Base-by-base conservation (phyloP, 2,329 filamentous ascomycete genomes). In the Hypoxylon sp. region DNA sequence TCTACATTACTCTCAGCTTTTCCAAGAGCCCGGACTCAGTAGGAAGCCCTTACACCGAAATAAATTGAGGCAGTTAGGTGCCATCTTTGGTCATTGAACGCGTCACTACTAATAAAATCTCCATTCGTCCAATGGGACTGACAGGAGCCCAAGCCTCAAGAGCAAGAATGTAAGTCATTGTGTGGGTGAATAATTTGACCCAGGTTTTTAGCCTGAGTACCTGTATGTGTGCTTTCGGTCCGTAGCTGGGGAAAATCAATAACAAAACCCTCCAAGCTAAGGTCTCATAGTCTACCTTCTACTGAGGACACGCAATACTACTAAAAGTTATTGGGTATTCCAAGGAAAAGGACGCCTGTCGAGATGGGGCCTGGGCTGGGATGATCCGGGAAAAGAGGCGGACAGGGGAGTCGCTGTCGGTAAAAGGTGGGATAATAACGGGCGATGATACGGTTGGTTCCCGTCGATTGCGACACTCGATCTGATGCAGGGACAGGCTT, bases 381-480 rank as follows among this genome's bases (percentile, higher is more conserved):
- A 61, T 65, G 64, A 49, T 48, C 69, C 62, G 63, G 72, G 38
- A 72, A 69, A 65, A 61, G 16, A 56, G 53, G 51, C 50, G 49
- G 36, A 32, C 30, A 64, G 65, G 69, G 64, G 55, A 22, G 24
- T 51, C 57, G 52, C 45, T 65, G 60, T 70, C 69, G 72, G 70
- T 72, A 73, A 71, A 72, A 72, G 65, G 30, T 67, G 52, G 55
- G 56, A 51, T 67, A 71, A 69, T 67, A 68, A 61, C 61, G 59
- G 46, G 53, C 63, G 60, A 64, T 54, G 64, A 66, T 58, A 61
- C 57, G 55, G 70, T 69, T 72, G 66, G 65, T 66, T 67, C 64
- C 64, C 49, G 57, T 46, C 53, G 45, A 67, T 71, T 56, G 64
- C 49, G 59, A 66, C 68, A 40, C 65, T 63, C 52, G 63, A 66